Evolutionary conservation across 495 filamentous ascomycete genomes (phyloP), one percentile per base, ranked within the genome.

Genomic region (Podospora pseudopauciseta): DNA sequence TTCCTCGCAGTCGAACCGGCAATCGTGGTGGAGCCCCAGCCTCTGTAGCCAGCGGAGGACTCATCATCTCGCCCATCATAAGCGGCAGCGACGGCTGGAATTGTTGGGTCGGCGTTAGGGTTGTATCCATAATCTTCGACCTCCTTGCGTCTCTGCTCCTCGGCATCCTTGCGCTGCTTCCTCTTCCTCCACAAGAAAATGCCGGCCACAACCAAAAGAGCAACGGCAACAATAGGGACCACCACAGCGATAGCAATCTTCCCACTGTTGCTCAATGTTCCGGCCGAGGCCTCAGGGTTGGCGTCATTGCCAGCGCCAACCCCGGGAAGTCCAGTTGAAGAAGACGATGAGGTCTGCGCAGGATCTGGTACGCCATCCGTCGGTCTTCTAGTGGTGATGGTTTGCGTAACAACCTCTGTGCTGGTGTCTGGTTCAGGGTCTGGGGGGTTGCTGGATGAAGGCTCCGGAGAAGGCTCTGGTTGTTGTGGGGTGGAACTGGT

Each of bases 101-200:
- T 80, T 4, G 90, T 90, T 1, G 95, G 93, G 74, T 97, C 94
- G 65, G 92, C 87, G 78, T 97, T 98, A 7, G 94, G 95, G 75
- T 97, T 98, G 82, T 93, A 97, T 23, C 89, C 90, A 76, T 97
- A 97, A 72, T 97, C 95, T 76, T 97, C 94, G 3, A 97, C 91
- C 75, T 98, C 96, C 78, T 97, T 97, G 65, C 93, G 86, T 64
- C 95, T 85, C 63, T 92, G 87, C 70, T 97, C 95, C 72, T 92
- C 91, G n/a, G 87, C 89, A 57, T 89, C 89, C 80, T 91, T 96
- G 54, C 89, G 87, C 71, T 90, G 87, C 78, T 94, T 96, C 64
- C 92, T 88, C 80, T 86, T 92, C 70, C 91, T 87, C 92, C 92
- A 99, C 68, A 96, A 85, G 76, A 90, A 93, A 55, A 98, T 81